These are phyloP conservation scores for Alnus glutinosa DNA, from an alignment of 306 rosid species.

Conservation along the genomic window DNA sequence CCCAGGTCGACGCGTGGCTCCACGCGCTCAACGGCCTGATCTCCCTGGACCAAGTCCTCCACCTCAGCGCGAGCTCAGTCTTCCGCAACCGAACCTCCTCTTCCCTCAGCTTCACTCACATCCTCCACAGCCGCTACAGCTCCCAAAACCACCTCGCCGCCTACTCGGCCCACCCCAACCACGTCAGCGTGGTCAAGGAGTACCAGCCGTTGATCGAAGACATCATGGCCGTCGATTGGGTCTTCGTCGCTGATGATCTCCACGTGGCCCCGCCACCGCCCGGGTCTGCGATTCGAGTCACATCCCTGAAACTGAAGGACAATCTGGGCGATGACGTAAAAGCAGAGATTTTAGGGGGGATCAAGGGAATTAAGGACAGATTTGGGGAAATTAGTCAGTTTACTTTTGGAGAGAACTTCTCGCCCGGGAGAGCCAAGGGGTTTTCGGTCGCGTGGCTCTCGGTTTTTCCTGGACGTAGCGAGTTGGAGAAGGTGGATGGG, in stretches of 20 bases:
- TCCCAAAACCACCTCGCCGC: constrained; percentile 60
- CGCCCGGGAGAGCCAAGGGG: constrained; percentile 88
- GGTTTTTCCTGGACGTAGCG: constrained; percentile 45
- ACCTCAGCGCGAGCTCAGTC: constrained; percentile 65
- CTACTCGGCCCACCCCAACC: constrained; percentile 67
- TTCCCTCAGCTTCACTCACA: constrained; percentile 63
- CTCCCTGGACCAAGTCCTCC: constrained; percentile 63
- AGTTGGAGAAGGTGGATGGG: constrained; percentile 56
- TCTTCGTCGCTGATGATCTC: constrained; percentile 36
- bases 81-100: constrained; percentile 60
- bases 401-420: constrained; percentile 70
- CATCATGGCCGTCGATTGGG: constrained; percentile 94
- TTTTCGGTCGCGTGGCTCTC: constrained; percentile 77
- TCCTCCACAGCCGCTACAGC: constrained; percentile 84
- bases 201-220: constrained; percentile 70
- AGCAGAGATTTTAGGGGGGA: constrained; percentile 50
- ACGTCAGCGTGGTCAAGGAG: constrained; percentile 60
- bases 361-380: constrained; percentile 47
- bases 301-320: constrained; percentile 76
- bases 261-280: constrained; percentile 23
- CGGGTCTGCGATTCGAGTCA: constrained; percentile 66
- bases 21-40: constrained; percentile 50
- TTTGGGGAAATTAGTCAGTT: constrained; percentile 51
- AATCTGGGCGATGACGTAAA: constrained; percentile 27
- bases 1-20: constrained; percentile 62